Base-by-base conservation (phyloP, 208 protist species). In the Crithidia fasciculata region DNA sequence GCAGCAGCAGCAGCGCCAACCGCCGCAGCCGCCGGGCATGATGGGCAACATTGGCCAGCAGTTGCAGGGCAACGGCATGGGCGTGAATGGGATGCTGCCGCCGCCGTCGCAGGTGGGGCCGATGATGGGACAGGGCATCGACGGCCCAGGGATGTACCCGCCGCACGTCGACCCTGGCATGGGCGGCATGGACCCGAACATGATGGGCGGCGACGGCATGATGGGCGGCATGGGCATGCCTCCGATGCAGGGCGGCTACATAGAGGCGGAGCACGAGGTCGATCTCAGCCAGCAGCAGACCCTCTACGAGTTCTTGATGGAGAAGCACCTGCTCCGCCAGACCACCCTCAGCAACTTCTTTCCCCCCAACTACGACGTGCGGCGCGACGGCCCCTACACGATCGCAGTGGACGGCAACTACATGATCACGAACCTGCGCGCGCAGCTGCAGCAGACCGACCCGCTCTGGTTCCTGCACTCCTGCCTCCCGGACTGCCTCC, bases 381-480 rank as follows among this genome's bases (percentile, higher is more conserved):
- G 81, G 66, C 70, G 64, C 41, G 74, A 81, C 61, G 74, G 76
- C 37, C 79, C 75, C 44, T 50, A 90, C n/a, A 82, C 69, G 37
- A 90, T 96, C 49, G 89, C 88, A 16, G 74, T 96, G 36, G 92
- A 96, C 74, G 91, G 83, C 63, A 93, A 94, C 69, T 91, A 88
- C 76, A 84, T 90, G 72, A 72, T 96, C 54, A 83, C 67, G n/a
- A 81, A 81, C 41, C 78, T 96, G 74, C 84, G 81, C 59, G 78
- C 79, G 53, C 74, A 84, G 49, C 74, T 96, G 66, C 76, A 83
- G 65, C 70, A 76, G 52, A 78, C 61, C 10, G 89, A 96, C 59
- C 86, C 84, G 64, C 78, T 95, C 45, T 96, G 89, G 89, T 95
- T 96, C 69, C 71, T 96, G 55, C 88, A 95, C 74, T 89, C 88